Conservation (phyloP, 108 stramenopile species). For the Cyclotella kingstonii region DNA sequence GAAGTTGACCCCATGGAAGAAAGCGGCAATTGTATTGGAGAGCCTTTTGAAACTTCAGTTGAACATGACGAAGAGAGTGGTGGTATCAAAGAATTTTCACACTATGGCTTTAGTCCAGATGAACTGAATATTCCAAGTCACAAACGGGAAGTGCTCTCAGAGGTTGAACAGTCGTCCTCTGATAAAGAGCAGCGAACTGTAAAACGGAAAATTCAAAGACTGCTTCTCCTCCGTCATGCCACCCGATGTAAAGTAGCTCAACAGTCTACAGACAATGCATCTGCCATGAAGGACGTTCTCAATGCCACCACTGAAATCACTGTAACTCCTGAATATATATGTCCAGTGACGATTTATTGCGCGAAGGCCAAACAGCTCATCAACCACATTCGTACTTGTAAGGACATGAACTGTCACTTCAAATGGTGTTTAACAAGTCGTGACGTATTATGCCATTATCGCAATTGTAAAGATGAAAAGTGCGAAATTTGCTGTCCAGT, state of each 20-base stretch:
- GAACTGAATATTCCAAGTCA: no score
- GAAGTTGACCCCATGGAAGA: not conserved
- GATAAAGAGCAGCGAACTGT: slow-evolving; percentile 18
- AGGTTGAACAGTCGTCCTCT: not conserved
- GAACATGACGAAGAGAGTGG: not conserved
- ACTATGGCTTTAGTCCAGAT: not conserved
- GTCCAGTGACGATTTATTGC: slow-evolving; percentile 35
- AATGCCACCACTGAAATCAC: not conserved
- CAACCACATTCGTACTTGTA: slow-evolving; percentile 29
- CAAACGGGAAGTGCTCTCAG: no score
- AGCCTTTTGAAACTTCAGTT: not conserved
- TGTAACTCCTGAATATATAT: slow-evolving; percentile 3
- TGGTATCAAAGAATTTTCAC: not conserved
- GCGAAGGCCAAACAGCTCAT: slow-evolving; percentile 30
- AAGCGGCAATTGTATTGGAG: not conserved
- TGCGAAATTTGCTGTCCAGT: slow-evolving; percentile 40
- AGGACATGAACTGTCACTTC: slow-evolving; percentile 15
- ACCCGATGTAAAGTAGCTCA: slow-evolving; percentile 20
- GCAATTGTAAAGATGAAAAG: slow-evolving; percentile 5
- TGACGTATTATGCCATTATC: slow-evolving; percentile 39
- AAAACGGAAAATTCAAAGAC: slow-evolving; percentile 35
- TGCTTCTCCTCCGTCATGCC: slow-evolving; percentile 40
- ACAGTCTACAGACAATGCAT: not conserved
- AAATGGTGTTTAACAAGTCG: slow-evolving; percentile 29
- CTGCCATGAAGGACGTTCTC: no score